Evolutionary conservation across 257 asterid species (phyloP).

Genomic region (Thymus quinquecostatus): DNA sequence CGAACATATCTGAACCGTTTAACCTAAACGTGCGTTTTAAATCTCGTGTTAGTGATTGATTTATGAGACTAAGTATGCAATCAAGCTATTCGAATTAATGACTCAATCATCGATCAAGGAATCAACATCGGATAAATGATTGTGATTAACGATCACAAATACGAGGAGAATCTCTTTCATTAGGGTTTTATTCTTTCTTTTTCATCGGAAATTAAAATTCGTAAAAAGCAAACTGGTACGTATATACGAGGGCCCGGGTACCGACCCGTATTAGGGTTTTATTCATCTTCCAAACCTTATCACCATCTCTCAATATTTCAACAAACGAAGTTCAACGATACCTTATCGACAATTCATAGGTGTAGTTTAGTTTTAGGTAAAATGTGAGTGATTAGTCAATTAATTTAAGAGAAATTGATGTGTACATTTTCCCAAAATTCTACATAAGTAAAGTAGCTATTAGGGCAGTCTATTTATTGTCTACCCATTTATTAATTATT

Average conservation of each 20-base stretch:
- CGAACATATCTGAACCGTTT: too few relatives aligned
- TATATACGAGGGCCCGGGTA: too few relatives aligned
- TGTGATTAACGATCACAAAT: background rate
- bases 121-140: background rate
- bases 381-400: background rate
- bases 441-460: background rate
- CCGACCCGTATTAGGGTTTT: too few relatives aligned
- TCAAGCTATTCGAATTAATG: background rate
- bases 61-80: background rate
- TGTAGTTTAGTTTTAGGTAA: background rate
- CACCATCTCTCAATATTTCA: background rate
- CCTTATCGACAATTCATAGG: background rate
- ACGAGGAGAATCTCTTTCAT: background rate
- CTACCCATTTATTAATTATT: conserved; percentile 6
- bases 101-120: background rate
- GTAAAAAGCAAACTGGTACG: too few relatives aligned
- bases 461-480: conserved; percentile 1
- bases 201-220: too few relatives aligned
- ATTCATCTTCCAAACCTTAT: too few relatives aligned
- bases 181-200: too few relatives aligned
- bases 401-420: background rate
- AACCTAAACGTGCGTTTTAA: too few relatives aligned
- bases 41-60: background rate
- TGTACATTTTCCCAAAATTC: background rate
- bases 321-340: background rate